Evolutionary conservation across 192 early-diverging fungal genomes (phyloP).

Genomic region (Coemansia pectinata): DNA sequence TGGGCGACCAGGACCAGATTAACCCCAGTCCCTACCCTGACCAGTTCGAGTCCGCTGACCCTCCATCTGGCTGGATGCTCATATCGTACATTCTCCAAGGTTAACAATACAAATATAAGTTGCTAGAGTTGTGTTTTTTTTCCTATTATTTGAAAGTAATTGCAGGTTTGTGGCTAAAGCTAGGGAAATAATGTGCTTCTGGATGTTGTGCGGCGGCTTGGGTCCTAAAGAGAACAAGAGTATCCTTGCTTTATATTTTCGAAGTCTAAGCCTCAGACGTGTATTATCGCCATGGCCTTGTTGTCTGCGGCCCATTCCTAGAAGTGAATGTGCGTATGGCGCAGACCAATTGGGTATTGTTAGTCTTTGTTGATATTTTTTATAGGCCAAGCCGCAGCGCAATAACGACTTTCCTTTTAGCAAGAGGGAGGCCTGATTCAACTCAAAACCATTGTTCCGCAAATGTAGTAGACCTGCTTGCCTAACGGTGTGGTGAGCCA

Average conservation of each 20-base stretch:
- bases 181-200: not conserved
- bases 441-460: not conserved
- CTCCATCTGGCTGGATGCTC: slow-evolving; percentile 40
- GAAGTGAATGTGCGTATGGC: slow-evolving; percentile 1
- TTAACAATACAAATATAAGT: not conserved
- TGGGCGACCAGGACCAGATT: slow-evolving; percentile 45
- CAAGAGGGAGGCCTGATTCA: not conserved
- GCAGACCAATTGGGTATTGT: slow-evolving; percentile 1
- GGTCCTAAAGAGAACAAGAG: not conserved
- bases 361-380: not conserved
- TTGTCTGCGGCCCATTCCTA: not conserved
- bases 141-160: not conserved
- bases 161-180: no score
- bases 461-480: not conserved
- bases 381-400: not conserved
- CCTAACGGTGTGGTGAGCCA: not conserved
- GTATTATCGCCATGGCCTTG: not conserved
- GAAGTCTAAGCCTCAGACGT: not conserved
- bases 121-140: not conserved
- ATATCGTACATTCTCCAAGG: slow-evolving; percentile 43
- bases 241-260: not conserved
- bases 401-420: not conserved
- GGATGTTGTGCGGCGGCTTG: not conserved
- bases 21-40: slow-evolving; percentile 35
- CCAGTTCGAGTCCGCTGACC: slow-evolving; percentile 36